phyloP scores from a whole-genome alignment of 306 rosid species.

The Vigna hirtella region DNA sequence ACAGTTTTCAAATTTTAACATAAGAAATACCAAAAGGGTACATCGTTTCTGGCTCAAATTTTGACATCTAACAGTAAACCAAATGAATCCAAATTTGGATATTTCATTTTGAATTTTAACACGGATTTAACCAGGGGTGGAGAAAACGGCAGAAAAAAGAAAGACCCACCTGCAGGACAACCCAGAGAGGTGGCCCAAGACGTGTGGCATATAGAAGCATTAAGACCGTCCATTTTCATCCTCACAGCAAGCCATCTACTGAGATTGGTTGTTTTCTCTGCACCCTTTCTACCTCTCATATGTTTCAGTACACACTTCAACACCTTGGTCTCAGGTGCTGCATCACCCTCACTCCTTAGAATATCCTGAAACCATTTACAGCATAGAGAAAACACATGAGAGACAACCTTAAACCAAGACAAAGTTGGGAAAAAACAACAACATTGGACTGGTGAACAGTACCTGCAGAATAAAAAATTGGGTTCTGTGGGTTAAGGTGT shows the following conservation, averaged over 20 bases:
- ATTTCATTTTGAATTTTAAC: not conserved
- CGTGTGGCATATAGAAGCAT: constrained; percentile 68
- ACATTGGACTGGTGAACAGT: not conserved
- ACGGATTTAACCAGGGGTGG: not conserved
- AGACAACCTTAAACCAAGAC: not conserved
- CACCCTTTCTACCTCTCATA: constrained; percentile 47
- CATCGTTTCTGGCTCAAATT: not conserved
- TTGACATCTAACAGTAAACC: not conserved
- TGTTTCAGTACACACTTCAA: constrained; percentile 56
- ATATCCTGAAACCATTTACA: constrained; percentile 53
- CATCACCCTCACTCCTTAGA: constrained; percentile 50
- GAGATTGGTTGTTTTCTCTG: constrained; percentile 46
- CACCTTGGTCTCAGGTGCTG: constrained; percentile 52
- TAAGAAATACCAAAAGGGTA: constrained; percentile 4
- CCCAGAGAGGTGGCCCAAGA: constrained; percentile 72
- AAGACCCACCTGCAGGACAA: constrained; percentile 69
- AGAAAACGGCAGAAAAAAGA: not conserved
- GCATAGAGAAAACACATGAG: not conserved
- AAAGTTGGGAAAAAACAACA: not conserved
- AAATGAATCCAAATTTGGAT: not conserved
- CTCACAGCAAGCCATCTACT: constrained; percentile 59
- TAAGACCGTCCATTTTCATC: constrained; percentile 62
- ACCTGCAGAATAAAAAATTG: constrained; percentile 63
- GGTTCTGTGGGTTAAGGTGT: constrained; percentile 46
- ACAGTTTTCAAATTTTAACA: not conserved